phyloP scores from a whole-genome alignment of 1,284 basidiomycete species.

The Cutaneotrichosporon sp. region DNA sequence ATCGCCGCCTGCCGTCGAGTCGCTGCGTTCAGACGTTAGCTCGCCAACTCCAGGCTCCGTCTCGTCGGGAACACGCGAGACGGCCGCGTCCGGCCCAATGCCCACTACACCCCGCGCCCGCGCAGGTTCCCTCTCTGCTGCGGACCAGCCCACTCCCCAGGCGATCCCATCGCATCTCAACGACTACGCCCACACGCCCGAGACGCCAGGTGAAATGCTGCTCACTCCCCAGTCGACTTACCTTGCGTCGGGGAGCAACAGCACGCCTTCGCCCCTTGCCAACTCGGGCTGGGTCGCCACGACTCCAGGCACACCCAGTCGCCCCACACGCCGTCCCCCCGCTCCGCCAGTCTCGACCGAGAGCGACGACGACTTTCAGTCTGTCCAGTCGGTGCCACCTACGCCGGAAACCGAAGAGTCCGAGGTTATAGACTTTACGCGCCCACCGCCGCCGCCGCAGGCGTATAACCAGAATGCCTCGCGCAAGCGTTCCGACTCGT shows the following conservation, averaged over 20 bases:
- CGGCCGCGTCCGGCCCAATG: neutral
- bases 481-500: too few relatives aligned
- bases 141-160: too few relatives aligned
- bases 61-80: too few relatives aligned
- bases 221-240: constrained; percentile 2
- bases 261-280: neutral
- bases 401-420: neutral
- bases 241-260: neutral
- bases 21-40: too few relatives aligned
- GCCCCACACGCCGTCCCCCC: neutral
- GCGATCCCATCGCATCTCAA: too few relatives aligned
- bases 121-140: too few relatives aligned
- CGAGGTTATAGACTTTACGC: constrained; percentile 9
- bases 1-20: too few relatives aligned
- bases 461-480: too few relatives aligned
- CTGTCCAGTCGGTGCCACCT: constrained; percentile 1
- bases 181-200: neutral
- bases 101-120: neutral
- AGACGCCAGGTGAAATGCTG: constrained; percentile 1
- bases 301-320: neutral
- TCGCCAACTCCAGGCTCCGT: too few relatives aligned
- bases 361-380: neutral
- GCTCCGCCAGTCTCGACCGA: neutral
- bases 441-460: neutral
- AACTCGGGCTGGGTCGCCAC: neutral